A percentile compares a stretch with the other conserved stretches of the same genome.
phyloP scores from a whole-genome alignment of 2,329 filamentous ascomycete species.

The Colletotrichum karsti region DNA sequence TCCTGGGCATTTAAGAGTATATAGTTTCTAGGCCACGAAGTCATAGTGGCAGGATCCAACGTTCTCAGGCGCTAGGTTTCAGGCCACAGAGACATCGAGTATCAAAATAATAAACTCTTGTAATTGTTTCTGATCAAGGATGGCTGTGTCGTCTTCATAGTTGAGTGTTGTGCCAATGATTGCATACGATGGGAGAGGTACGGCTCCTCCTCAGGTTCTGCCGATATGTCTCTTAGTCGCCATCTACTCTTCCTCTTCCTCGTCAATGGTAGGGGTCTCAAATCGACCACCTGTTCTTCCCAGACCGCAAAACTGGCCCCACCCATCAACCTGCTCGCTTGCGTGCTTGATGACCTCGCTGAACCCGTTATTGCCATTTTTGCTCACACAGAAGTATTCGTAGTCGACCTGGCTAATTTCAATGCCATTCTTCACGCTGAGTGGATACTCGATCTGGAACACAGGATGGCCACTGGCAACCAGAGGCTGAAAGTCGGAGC shows the following conservation, averaged over 20 bases:
- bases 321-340: constrained; percentile 40
- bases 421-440: constrained; percentile 34
- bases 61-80: no score
- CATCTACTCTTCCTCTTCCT: constrained; percentile 4
- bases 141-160: no score
- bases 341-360: constrained; percentile 43
- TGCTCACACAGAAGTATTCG: constrained; percentile 35
- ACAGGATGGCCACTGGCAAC: constrained; percentile 40
- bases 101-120: background rate
- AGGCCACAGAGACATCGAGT: background rate
- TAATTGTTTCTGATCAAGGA: no score
- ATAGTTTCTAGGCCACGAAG: background rate
- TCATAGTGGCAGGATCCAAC: no score
- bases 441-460: constrained; percentile 44
- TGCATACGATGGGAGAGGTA: no score
- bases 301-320: constrained; percentile 40
- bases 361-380: constrained; percentile 38
- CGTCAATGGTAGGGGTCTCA: constrained; percentile 33
- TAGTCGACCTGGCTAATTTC: constrained; percentile 35
- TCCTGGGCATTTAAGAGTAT: constrained; percentile 45
- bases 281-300: constrained; percentile 29
- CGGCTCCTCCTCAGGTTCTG: no score
- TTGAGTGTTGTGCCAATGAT: no score
- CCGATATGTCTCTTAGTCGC: no score
- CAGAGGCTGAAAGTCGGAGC: constrained; percentile 39